Conservation (phyloP, 2,329 filamentous ascomycete genomes). For the Fusarium sacchari region DNA sequence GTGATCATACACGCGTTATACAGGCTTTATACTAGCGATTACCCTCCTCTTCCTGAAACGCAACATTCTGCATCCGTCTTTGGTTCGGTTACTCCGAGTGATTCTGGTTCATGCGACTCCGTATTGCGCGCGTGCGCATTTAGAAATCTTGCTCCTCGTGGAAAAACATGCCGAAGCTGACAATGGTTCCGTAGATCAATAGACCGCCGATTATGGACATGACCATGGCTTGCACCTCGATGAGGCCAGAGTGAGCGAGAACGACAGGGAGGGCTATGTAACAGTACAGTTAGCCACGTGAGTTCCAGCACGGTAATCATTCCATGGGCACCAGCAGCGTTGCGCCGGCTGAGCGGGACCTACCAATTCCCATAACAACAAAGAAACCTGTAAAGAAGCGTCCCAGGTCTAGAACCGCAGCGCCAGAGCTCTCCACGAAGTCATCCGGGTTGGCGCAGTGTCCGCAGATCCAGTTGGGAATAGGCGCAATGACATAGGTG, state of each 20-base stretch:
- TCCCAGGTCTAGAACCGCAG: slow-evolving; percentile 89
- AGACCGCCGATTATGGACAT: slow-evolving; percentile 95
- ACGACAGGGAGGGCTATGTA: slow-evolving; percentile 83
- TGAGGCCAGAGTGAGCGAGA: slow-evolving; percentile 86
- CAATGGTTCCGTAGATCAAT: slow-evolving; percentile 97
- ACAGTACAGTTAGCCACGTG: slow-evolving; percentile 29
- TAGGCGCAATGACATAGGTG: slow-evolving; percentile 91
- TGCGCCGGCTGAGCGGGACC: slow-evolving; percentile 49
- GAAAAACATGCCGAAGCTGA: slow-evolving; percentile 98
- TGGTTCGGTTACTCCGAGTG: background rate
- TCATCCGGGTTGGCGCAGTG: slow-evolving; percentile 93
- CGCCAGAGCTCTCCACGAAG: slow-evolving; percentile 87
- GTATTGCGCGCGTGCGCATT: slow-evolving; percentile 30
- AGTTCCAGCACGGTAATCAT: background rate
- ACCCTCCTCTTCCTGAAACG: slow-evolving; percentile 24
- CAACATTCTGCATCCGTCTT: background rate
- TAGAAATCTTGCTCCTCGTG: slow-evolving; percentile 97
- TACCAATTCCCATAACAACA: slow-evolving; percentile 97
- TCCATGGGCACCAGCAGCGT: background rate
- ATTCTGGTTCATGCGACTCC: background rate
- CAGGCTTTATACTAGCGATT: slow-evolving; percentile 6
- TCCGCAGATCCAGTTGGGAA: slow-evolving; percentile 96
- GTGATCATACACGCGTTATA: slow-evolving; percentile 38
- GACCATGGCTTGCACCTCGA: slow-evolving; percentile 84
- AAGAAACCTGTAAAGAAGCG: slow-evolving; percentile 95